Evolutionary conservation across 331 rosid genomes (phyloP).

Genomic region (Acacia concinna): DNA sequence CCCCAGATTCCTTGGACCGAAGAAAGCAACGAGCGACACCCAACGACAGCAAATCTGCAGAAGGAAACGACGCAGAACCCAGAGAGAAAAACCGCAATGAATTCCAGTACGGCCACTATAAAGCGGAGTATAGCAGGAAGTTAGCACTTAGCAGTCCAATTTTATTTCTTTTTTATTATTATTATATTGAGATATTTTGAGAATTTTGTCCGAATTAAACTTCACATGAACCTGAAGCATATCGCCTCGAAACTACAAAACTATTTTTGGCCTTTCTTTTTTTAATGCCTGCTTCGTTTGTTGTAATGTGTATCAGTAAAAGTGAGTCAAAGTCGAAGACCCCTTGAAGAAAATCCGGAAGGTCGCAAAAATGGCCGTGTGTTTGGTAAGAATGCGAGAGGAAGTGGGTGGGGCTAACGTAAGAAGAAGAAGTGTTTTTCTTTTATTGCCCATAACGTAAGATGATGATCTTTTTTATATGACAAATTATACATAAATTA

Average conservation of each 20-base stretch:
- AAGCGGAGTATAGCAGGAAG: background rate
- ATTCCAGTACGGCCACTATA: background rate
- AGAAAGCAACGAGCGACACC: background rate
- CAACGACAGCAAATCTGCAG: background rate
- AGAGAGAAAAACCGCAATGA: background rate
- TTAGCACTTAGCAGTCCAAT: background rate
- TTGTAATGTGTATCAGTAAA: background rate
- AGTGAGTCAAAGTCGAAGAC: background rate
- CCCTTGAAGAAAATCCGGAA: background rate
- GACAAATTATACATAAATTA: background rate
- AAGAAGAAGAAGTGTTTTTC: background rate
- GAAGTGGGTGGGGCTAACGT: background rate
- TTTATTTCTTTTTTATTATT: background rate
- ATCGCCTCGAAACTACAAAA: background rate
- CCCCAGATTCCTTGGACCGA: constrained; percentile 18
- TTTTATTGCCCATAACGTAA: background rate
- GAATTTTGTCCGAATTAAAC: background rate
- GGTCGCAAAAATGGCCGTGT: background rate
- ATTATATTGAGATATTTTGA: background rate
- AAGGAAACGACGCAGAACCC: background rate
- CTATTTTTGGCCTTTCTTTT: too few species aligned
- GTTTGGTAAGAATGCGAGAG: background rate
- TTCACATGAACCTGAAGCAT: background rate
- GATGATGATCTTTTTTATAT: background rate
- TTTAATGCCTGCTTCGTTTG: background rate